A percentile compares a stretch with the other conserved stretches of the same genome.
These are phyloP conservation scores for Sporothrix euskadiensis DNA, from an alignment of 2,329 filamentous ascomycete genomes.

Conservation along the genomic window DNA sequence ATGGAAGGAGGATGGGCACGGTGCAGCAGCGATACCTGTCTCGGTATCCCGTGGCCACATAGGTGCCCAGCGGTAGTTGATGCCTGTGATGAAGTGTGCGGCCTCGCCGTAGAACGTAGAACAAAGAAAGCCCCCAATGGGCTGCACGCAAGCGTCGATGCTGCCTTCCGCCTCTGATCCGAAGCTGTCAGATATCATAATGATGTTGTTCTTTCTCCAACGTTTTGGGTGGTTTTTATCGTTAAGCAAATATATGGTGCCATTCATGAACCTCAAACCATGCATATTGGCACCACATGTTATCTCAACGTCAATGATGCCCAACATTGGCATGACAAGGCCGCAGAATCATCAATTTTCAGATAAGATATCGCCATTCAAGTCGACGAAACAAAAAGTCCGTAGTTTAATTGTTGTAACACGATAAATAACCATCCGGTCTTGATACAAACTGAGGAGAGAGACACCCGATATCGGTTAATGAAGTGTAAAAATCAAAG, in stretches of 20 bases:
- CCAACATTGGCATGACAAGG: slow-evolving; percentile 1
- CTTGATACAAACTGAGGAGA: background rate
- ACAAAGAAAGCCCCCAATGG: background rate
- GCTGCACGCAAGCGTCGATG: background rate
- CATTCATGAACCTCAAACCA: background rate
- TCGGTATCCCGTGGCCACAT: background rate
- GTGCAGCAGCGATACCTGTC: background rate
- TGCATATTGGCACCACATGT: background rate
- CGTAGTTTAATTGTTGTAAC: background rate
- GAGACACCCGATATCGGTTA: background rate
- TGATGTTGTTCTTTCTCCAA: background rate
- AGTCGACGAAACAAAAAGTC: background rate
- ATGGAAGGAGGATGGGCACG: background rate
- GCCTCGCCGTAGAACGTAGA: background rate
- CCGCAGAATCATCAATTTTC: background rate
- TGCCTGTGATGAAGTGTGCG: background rate
- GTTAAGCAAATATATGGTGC: background rate
- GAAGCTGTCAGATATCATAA: background rate
- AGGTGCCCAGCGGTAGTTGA: background rate
- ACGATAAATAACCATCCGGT: background rate
- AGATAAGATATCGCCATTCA: slow-evolving; percentile 6
- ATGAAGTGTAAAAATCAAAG: background rate
- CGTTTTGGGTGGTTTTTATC: background rate
- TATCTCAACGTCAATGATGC: background rate
- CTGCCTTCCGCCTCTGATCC: background rate